Percentiles rank a stretch among this genome's conserved stretches.
Evolutionary conservation across 2,329 filamentous ascomycete genomes (phyloP).

Genomic region (Calonectria multiphialidica): DNA sequence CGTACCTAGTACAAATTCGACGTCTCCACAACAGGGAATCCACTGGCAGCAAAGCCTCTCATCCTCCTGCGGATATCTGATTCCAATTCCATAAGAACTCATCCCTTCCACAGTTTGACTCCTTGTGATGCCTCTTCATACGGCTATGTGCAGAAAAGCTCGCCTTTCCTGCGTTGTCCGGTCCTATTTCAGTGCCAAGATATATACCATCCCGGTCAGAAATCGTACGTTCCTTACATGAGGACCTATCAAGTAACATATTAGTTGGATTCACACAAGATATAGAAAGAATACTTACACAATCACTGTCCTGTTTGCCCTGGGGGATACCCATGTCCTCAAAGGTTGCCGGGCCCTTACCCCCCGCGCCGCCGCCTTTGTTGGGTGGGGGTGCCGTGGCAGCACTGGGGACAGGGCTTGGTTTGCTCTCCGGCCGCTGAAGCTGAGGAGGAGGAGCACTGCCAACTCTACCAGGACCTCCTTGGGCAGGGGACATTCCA

Average conservation of each 20-base stretch:
- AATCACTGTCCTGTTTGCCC: slow-evolving; percentile 87
- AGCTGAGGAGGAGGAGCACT: slow-evolving; percentile 53
- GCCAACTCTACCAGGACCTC: slow-evolving; percentile 46
- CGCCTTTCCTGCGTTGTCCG: not conserved
- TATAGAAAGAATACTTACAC: slow-evolving; percentile 70
- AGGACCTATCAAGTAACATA: slow-evolving; percentile 33
- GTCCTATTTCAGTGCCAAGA: slow-evolving; percentile 4
- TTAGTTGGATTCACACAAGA: slow-evolving; percentile 9
- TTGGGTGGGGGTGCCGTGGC: slow-evolving; percentile 54
- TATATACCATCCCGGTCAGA: not conserved
- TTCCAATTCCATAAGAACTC: slow-evolving; percentile 16
- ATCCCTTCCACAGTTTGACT: slow-evolving; percentile 14
- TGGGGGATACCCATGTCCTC: slow-evolving; percentile 97
- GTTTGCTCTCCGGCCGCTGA: slow-evolving; percentile 44
- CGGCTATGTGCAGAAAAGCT: not conserved
- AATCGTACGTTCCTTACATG: slow-evolving; percentile 36
- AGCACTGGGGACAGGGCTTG: slow-evolving; percentile 46
- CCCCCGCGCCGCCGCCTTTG: slow-evolving; percentile 43
- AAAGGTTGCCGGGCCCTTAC: slow-evolving; percentile 92
- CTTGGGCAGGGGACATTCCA: slow-evolving; percentile 32
- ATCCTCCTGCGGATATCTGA: slow-evolving; percentile 11
- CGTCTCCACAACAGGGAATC: slow-evolving; percentile 9
- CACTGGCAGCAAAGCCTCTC: slow-evolving; percentile 17
- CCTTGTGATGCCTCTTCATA: slow-evolving; percentile 15
- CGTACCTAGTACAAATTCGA: slow-evolving; percentile 19